Percentiles rank a stretch among this genome's conserved stretches.
Evolutionary conservation across 257 asterid genomes (phyloP).

Genomic region (Solanum verrucosum): DNA sequence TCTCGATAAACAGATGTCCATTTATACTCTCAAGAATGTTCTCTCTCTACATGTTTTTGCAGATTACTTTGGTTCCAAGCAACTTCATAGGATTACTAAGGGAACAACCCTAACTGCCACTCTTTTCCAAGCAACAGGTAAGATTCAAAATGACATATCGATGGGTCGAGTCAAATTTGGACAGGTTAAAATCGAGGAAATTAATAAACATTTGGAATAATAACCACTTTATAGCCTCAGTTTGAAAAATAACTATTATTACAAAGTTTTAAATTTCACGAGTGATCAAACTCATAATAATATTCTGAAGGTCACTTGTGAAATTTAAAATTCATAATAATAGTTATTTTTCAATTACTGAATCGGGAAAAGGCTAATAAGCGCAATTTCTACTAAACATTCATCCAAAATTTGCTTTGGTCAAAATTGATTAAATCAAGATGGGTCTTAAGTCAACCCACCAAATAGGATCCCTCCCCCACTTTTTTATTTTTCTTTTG

Average conservation of each 20-base stretch:
- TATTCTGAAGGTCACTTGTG: neutral
- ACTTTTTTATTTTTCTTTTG: neutral
- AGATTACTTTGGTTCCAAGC: constrained; percentile 77
- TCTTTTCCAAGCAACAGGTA: constrained; percentile 90
- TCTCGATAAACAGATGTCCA: constrained; percentile 49
- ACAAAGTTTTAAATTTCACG: neutral
- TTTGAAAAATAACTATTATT: neutral
- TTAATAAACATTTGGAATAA: neutral
- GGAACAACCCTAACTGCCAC: constrained; percentile 85
- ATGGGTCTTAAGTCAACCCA: neutral
- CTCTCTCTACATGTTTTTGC: constrained; percentile 86
- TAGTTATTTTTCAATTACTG: too few species aligned
- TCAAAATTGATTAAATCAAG: neutral
- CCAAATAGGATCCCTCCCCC: neutral
- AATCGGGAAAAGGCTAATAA: too few species aligned
- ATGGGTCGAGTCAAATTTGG: neutral
- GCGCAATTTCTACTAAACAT: too few species aligned
- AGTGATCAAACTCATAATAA: neutral
- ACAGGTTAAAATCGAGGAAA: accelerated
- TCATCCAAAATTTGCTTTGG: neutral
- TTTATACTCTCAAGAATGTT: constrained; percentile 57
- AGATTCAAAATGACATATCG: neutral
- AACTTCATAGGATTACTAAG: constrained; percentile 73
- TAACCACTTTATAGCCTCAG: neutral
- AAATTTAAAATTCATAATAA: neutral